Conservation (phyloP, 176 grass and related monocot species). For the Oryza glaberrima region DNA sequence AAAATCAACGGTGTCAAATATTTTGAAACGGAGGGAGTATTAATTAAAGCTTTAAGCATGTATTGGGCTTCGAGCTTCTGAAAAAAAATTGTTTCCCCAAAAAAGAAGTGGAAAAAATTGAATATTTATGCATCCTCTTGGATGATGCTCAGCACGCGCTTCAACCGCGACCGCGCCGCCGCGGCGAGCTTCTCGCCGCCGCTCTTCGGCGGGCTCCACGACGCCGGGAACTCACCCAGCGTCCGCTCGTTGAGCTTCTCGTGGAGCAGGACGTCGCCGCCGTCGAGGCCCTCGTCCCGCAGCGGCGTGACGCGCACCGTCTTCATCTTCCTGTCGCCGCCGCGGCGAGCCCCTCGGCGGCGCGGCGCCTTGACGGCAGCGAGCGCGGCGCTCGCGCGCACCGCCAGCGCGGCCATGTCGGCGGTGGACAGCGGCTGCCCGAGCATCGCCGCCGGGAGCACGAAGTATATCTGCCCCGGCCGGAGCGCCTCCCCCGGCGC, state of each 20-base stretch:
- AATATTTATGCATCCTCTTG: constrained; percentile 35
- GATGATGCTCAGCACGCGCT: constrained; percentile 49
- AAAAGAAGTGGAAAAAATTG: background rate
- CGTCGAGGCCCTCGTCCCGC: constrained; percentile 1
- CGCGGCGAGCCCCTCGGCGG: background rate
- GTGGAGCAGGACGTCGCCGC: constrained; percentile 17
- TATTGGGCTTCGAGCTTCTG: background rate
- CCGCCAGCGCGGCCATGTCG: constrained; percentile 63
- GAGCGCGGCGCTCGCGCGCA: constrained; percentile 56
- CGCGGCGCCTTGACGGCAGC: background rate
- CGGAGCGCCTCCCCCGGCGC: constrained; percentile 37
- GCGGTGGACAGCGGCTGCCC: constrained; percentile 31
- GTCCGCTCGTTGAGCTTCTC: constrained; percentile 52
- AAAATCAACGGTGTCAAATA: too few species aligned
- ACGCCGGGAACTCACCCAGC: constrained; percentile 30
- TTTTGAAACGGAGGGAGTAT: background rate
- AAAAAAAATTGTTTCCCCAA: background rate
- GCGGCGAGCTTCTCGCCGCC: constrained; percentile 2
- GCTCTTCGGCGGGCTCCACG: background rate
- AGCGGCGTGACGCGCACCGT: constrained; percentile 41
- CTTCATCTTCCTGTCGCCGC: background rate
- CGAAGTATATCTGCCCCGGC: constrained; percentile 59
- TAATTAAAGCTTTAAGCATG: background rate
- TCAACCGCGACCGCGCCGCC: constrained; percentile 26
- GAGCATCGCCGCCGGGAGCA: constrained; percentile 45